Evolutionary conservation across 441 rosid genomes (phyloP), one percentile per base, ranked within the genome.

Genomic region (Geranium incanum): DNA sequence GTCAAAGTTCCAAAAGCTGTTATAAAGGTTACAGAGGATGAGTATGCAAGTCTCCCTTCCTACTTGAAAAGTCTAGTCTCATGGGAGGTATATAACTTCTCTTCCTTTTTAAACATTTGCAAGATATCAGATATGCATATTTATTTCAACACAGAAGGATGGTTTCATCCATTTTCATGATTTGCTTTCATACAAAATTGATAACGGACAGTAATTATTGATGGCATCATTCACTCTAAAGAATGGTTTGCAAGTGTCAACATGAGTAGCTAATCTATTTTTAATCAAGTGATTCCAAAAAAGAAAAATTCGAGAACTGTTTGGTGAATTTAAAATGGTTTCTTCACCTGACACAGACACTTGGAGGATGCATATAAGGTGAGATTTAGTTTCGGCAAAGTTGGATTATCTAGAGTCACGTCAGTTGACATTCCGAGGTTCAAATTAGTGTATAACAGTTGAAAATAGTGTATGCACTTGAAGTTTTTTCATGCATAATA

Each of bases 51-150:
- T 74, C 89, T 89, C 45, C 97, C 95, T 39, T 86, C 98, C 71
- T 88, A 81, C 81, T 76, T 91, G 85, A 86, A 84, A 82, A 68
- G 78, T 73, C 87, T 91, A 39, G 79, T 91, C 37, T 81, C 97
- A 66, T 91, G 98, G 97, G 95, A 91, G 96, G 98, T 91, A 87
- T 36, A 77, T 4, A 33, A 8, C 0, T 12, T n/a, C 36, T 55
- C 18, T 59, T 37, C 66, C 12, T 13, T 57, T 57, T 57, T 15
- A 5, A 57, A 15, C 63, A 15, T 57, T 57, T 57, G 23, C 23
- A 57, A 57, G 19, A 57, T 15, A 41, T 41, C 8, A 0, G 48
- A 6, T 9, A 16, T 57, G 63, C 63, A 57, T n/a, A n/a, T n/a
- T n/a, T 16, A 57, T 57, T 15, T 57, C 63, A 57, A 15, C 63